Base-by-base conservation (phyloP, 2,329 filamentous ascomycete species). In the Elsinoe perseae region DNA sequence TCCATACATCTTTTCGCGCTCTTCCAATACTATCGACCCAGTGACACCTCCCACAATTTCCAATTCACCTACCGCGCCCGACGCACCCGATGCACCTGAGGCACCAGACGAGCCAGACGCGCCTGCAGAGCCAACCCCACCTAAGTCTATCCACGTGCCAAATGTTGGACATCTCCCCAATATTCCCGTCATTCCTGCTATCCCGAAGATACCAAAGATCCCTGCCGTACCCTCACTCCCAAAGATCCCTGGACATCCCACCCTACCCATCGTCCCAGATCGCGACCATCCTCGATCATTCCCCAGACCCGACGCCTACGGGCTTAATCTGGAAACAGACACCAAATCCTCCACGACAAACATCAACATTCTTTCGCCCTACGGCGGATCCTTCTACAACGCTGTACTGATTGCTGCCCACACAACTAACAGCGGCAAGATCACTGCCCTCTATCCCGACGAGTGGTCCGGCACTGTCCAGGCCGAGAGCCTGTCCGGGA, bases 401-500 rank as follows among this genome's bases (percentile, higher is more conserved):
- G 30, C 34, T 9, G 20, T 34, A 21, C 25, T 56, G 7, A 10
- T 14, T 14, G 32, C 53, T 18, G 23, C 53, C 18, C 53, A 56
- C 27, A 32, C n/a, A 4, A 23, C 53, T n/a, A 30, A n/a, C 7
- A 44, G 36, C 40, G 53, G 53, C 8, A 44, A 23, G 8, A 8
- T 56, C 21, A 21, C 23, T 25, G 20, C 42, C 18, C n/a, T 30
- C 16, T 56, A 56, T 42, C 53, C 53, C 5, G 20, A 46, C 12
- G 27, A 32, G 25, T 56, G 53, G 53, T 27, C 53, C 9, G 53
- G 53, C 53, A 56, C 23, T 16, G 25, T 56, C 25, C 18, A n/a
- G 14, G 53, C 42, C 20, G 27, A 56, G 38, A 46, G 36, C n/a
- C 32, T 56, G 2, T 56, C 53, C 9, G 53, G 53, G 3, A 21